A percentile compares a stretch with the other conserved stretches of the same genome.
These are phyloP conservation scores for Nicotiana knightiana DNA, from an alignment of 257 asterid genomes.

Conservation along the genomic window DNA sequence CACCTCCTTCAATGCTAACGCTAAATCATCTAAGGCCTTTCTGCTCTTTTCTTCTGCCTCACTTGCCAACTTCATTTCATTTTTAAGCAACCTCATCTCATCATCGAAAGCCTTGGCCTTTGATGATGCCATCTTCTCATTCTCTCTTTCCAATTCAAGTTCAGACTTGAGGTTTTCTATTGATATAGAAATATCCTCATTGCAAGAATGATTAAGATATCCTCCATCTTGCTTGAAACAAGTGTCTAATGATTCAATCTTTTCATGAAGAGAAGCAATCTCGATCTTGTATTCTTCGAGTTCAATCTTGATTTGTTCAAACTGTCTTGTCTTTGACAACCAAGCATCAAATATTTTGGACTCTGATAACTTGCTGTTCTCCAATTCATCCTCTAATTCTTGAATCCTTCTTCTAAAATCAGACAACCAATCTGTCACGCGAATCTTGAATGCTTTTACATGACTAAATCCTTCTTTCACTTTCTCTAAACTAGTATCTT, in stretches of 20 bases:
- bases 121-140: conserved; percentile 13
- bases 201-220: not conserved
- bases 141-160: conserved; percentile 26
- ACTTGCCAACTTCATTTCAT: conserved; percentile 41
- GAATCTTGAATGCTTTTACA: conserved; percentile 22
- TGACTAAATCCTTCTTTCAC: conserved; percentile 33
- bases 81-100: conserved; percentile 37
- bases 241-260: conserved; percentile 26
- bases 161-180: conserved; percentile 12
- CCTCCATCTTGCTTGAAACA: conserved; percentile 9
- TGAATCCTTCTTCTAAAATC: conserved; percentile 26
- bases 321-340: conserved; percentile 29
- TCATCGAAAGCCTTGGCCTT: not conserved
- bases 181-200: not conserved
- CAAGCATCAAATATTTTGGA: conserved; percentile 34
- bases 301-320: conserved; percentile 41
- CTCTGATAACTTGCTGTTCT: conserved; percentile 25
- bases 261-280: conserved; percentile 30
- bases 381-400: conserved; percentile 48
- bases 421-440: conserved; percentile 3
- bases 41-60: conserved; percentile 65
- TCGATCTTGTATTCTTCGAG: conserved; percentile 48
- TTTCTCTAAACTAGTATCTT: conserved; percentile 21
- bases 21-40: conserved; percentile 87
- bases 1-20: conserved; percentile 63